Evolutionary conservation across 495 filamentous ascomycete genomes (phyloP).

Genomic region (Penicillium turbatum): DNA sequence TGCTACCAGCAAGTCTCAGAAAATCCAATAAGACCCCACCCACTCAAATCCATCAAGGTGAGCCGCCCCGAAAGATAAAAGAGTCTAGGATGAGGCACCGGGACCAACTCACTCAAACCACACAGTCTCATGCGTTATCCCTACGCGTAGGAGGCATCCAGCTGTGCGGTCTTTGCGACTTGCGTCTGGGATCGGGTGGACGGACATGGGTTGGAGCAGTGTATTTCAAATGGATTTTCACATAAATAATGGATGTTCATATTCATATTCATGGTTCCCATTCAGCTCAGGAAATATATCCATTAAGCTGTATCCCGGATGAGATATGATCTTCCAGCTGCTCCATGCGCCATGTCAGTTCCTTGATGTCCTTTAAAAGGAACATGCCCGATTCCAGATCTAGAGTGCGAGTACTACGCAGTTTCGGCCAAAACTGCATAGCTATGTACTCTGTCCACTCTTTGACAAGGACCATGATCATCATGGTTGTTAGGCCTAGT

Average conservation of each 20-base stretch:
- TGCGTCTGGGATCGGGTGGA: background rate
- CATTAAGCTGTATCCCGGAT: background rate
- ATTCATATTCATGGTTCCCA: too few relatives aligned
- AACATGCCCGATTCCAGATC: constrained; percentile 4
- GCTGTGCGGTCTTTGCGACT: background rate
- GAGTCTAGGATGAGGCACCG: background rate
- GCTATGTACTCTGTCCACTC: constrained; percentile 4
- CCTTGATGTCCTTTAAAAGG: background rate
- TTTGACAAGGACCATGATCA: constrained; percentile 2
- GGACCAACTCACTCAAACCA: background rate
- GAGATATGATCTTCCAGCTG: background rate
- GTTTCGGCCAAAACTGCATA: constrained; percentile 7
- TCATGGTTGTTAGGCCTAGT: background rate
- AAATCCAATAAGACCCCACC: background rate
- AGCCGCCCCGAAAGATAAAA: constrained; percentile 3
- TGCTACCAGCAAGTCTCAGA: too few relatives aligned
- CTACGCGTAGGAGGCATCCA: constrained; percentile 7
- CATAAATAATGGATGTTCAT: too few relatives aligned
- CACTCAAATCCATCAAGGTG: constrained; percentile 3
- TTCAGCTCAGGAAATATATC: background rate
- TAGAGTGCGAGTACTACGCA: background rate
- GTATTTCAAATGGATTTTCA: background rate
- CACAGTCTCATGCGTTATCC: constrained; percentile 1
- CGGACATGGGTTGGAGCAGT: background rate
- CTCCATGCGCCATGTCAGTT: background rate